Percentiles rank a stretch among this genome's conserved stretches.
Evolutionary conservation across 345 rosid genomes (phyloP).

Genomic region (Mangifera indica): DNA sequence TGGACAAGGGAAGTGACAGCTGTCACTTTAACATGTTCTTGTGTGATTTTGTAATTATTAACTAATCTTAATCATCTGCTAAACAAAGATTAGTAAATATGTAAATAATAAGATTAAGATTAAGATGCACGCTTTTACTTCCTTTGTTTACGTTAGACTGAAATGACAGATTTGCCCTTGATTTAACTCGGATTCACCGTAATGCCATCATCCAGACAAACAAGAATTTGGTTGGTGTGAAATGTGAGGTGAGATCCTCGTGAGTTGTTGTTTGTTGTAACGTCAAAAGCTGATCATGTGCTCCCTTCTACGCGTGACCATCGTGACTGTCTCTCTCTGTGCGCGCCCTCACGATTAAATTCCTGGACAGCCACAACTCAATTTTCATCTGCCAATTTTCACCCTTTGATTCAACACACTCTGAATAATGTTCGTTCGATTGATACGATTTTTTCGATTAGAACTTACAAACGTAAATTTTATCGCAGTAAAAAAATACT

Average conservation of each 20-base stretch:
- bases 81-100: slow-evolving; percentile 2
- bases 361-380: neutral
- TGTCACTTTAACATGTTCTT: neutral
- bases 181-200: neutral
- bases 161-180: slow-evolving; percentile 17
- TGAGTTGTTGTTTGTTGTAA: slow-evolving; percentile 1
- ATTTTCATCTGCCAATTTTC: neutral
- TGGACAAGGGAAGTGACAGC: neutral
- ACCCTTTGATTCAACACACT: neutral
- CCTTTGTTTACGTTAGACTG: neutral
- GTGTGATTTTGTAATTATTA: slow-evolving; percentile 10
- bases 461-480: too few species aligned
- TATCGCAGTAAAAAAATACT: too few species aligned
- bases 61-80: slow-evolving; percentile 23
- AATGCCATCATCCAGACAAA: slow-evolving; percentile 3
- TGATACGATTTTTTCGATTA: too few species aligned
- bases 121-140: too few species aligned
- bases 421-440: too few species aligned
- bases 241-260: slow-evolving; percentile 12
- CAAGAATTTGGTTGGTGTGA: too few species aligned
- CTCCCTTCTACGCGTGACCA: slow-evolving; percentile 22
- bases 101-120: slow-evolving; percentile 7
- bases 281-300: neutral
- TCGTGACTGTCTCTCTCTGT: slow-evolving; percentile 26
- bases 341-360: neutral